Conservation (phyloP, 1,284 basidiomycete species). For the Ganoderma lucidum region DNA sequence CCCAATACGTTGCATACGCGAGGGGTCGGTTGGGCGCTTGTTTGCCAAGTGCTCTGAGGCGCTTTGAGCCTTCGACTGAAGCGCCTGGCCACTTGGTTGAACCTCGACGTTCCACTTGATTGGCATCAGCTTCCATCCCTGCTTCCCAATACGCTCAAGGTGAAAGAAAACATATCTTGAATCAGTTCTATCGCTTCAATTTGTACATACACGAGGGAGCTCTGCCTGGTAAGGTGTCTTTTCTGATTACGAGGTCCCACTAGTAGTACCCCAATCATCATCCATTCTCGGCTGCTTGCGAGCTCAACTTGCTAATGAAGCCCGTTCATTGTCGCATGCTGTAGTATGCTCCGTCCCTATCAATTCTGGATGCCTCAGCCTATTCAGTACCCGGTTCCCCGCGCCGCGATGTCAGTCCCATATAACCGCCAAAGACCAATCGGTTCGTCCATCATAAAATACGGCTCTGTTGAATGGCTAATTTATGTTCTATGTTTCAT, state of each 20-base stretch:
- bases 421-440: not conserved
- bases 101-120: not conserved
- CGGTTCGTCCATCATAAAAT: not conserved
- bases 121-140: not conserved
- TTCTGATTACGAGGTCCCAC: not conserved
- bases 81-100: not conserved
- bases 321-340: not conserved
- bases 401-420: not conserved
- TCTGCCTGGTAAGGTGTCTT: not conserved
- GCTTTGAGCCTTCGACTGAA: not conserved
- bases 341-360: not conserved
- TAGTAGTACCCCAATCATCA: not conserved
- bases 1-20: no score
- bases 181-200: not conserved
- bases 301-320: not conserved
- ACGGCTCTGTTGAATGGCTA: not conserved
- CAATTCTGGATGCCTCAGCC: not conserved
- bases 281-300: not conserved
- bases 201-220: not conserved
- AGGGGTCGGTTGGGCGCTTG: not conserved
- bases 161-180: not conserved
- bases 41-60: not conserved
- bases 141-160: not conserved
- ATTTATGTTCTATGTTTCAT: not conserved
- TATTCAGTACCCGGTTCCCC: not conserved